Evolutionary conservation across 2,329 filamentous ascomycete species (phyloP).

Genomic region (Parastagonospora avenae): DNA sequence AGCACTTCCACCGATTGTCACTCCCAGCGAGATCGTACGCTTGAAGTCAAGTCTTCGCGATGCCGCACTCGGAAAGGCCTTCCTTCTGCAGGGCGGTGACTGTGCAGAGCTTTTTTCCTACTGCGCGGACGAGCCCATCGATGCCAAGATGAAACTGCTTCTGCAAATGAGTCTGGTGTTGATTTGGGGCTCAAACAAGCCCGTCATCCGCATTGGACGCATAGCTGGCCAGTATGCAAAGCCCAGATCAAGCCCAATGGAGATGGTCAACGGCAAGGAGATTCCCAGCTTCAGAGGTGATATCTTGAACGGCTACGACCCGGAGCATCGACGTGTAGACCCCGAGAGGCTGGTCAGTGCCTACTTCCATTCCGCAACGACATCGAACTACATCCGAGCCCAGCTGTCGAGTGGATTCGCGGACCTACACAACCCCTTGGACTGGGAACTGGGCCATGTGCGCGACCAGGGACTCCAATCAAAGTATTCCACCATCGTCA

Average conservation of each 20-base stretch:
- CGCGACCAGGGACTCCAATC: constrained; percentile 79
- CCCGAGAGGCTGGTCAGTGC: constrained; percentile 84
- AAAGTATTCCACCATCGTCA: constrained; percentile 85
- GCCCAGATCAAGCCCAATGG: constrained; percentile 85
- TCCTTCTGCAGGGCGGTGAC: constrained; percentile 93
- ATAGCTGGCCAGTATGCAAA: constrained; percentile 99
- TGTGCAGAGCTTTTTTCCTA: constrained; percentile 98
- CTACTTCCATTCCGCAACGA: constrained; percentile 95
- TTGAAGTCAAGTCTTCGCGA: constrained; percentile 80
- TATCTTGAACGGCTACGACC: constrained; percentile 87
- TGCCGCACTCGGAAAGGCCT: constrained; percentile 88
- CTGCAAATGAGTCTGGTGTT: constrained; percentile 96
- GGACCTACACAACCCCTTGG: constrained; percentile 88
- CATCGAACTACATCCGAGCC: constrained; percentile 88
- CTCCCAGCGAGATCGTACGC: constrained; percentile 77
- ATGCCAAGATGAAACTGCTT: constrained; percentile 94
- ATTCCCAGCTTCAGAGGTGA: constrained; percentile 93
- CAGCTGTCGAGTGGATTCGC: constrained; percentile 87
- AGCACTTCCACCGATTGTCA: constrained; percentile 76
- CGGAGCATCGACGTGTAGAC: constrained; percentile 78
- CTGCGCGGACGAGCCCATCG: constrained; percentile 85
- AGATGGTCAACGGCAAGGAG: constrained; percentile 77
- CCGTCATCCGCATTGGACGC: constrained; percentile 89
- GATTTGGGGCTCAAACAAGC: constrained; percentile 82
- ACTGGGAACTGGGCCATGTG: constrained; percentile 95